These are phyloP conservation scores for Escovopsis sp. DNA, from an alignment of 2,329 filamentous ascomycete species.

Conservation along the genomic window DNA sequence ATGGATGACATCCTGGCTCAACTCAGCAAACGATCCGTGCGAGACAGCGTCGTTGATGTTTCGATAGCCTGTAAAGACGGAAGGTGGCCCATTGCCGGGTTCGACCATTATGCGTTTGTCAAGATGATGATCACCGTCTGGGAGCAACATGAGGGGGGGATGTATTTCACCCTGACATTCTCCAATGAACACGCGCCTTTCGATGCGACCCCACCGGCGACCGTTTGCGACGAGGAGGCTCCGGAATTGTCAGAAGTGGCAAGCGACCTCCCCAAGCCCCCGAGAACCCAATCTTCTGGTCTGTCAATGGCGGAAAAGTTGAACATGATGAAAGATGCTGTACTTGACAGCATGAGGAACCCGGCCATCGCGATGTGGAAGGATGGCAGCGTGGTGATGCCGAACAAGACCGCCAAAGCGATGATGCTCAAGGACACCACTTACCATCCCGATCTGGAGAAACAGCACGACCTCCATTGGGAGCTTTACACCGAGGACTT, in stretches of 20 bases:
- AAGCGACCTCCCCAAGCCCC: conserved; percentile 4
- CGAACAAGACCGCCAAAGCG: conserved; percentile 49
- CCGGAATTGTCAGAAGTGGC: no score
- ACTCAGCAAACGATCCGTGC: conserved; percentile 19
- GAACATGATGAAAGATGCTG: conserved; percentile 59
- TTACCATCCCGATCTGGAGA: conserved; percentile 18
- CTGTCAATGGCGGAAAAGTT: conserved; percentile 60
- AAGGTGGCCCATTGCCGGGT: conserved; percentile 23
- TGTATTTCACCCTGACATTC: conserved; percentile 62
- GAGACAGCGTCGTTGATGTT: conserved; percentile 54
- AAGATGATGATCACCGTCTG: conserved; percentile 68
- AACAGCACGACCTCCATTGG: conserved; percentile 35
- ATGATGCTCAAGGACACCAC: conserved; percentile 30
- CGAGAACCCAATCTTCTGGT: conserved; percentile 36
- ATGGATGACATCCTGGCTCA: conserved; percentile 19
- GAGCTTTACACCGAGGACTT: conserved; percentile 54
- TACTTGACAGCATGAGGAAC: conserved; percentile 60
- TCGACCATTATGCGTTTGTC: conserved; percentile 36
- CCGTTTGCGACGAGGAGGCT: conserved; percentile 3
- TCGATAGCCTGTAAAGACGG: conserved; percentile 40
- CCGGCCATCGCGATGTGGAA: conserved; percentile 72
- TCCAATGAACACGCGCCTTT: conserved; percentile 38
- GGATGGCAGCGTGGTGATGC: conserved; percentile 58
- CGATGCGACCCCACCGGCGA: conserved; percentile 16
- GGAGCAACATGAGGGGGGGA: conserved; percentile 50